Evolutionary conservation across 2,329 filamentous ascomycete species (phyloP).

Genomic region (Penicillium sp.): DNA sequence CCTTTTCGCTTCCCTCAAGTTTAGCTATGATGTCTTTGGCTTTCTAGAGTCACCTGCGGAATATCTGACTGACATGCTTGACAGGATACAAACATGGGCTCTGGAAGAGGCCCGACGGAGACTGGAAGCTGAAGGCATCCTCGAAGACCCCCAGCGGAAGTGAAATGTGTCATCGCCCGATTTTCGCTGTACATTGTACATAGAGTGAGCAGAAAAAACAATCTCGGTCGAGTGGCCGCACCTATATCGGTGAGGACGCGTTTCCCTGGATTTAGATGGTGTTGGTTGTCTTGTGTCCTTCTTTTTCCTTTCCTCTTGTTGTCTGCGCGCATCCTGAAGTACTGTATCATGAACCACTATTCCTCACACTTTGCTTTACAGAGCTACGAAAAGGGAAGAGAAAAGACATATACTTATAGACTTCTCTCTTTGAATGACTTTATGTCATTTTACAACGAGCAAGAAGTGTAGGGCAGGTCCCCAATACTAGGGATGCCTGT

Average conservation of each 20-base stretch:
- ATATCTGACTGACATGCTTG: conserved; percentile 27
- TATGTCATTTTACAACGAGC: neutral
- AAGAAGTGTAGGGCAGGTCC: conserved; percentile 1
- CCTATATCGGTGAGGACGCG: conserved; percentile 36
- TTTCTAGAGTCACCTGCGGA: neutral
- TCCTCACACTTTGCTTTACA: conserved; percentile 22
- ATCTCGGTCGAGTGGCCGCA: conserved; percentile 37
- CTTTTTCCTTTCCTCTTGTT: conserved; percentile 31
- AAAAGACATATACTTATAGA: conserved; percentile 19
- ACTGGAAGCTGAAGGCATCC: conserved; percentile 93
- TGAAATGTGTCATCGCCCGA: conserved; percentile 29
- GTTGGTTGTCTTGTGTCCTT: conserved; percentile 35
- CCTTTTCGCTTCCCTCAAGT: conserved; percentile 8
- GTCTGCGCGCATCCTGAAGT: conserved; percentile 29
- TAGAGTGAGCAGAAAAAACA: conserved; percentile 42
- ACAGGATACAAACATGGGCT: conserved; percentile 98
- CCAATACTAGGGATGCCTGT: neutral
- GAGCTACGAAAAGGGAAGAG: conserved; percentile 14
- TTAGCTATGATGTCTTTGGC: neutral
- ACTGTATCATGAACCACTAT: conserved; percentile 25
- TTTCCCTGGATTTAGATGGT: conserved; percentile 40
- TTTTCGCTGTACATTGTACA: conserved; percentile 48
- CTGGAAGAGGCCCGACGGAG: conserved; percentile 94
- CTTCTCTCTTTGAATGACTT: neutral
- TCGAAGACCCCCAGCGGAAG: conserved; percentile 77